phyloP scores from a whole-genome alignment of 768 basidiomycete species.

The Suillus ampliporus region DNA sequence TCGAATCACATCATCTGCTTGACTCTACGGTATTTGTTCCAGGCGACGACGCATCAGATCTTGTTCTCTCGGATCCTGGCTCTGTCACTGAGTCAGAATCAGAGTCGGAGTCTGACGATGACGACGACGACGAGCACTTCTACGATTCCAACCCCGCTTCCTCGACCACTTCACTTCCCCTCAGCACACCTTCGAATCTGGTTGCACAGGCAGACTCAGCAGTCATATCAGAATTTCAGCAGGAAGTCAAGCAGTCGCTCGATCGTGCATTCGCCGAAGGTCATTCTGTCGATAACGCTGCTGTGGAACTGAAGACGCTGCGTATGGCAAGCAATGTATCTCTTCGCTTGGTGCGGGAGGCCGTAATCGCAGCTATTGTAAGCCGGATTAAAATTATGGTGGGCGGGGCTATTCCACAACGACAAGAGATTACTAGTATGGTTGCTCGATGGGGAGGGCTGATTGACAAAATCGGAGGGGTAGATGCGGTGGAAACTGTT shows the following conservation, averaged over 20 bases:
- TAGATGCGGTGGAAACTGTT: constrained; percentile 82
- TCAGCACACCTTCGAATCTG: constrained; percentile 45
- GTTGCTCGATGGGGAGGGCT: constrained; percentile 83
- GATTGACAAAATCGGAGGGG: constrained; percentile 80
- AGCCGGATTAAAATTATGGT: constrained; percentile 69
- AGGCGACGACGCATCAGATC: constrained; percentile 68
- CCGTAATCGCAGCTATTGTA: constrained; percentile 86
- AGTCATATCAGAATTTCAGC: constrained; percentile 71
- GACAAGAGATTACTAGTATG: constrained; percentile 66
- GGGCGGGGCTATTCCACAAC: constrained; percentile 60
- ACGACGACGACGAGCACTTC: constrained; percentile 48
- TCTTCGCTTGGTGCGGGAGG: constrained; percentile 82
- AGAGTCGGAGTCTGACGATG: constrained; percentile 46
- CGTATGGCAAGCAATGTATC: constrained; percentile 97
- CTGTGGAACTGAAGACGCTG: constrained; percentile 93
- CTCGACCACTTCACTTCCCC: constrained; percentile 53
- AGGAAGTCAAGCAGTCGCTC: constrained; percentile 82
- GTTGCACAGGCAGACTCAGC: constrained; percentile 46
- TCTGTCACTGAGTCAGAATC: constrained; percentile 59
- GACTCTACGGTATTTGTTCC: constrained; percentile 5
- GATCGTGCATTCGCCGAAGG: constrained; percentile 92
- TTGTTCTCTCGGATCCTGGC: constrained; percentile 64
- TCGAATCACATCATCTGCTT: not conserved
- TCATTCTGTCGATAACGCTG: constrained; percentile 90
- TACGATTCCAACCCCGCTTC: constrained; percentile 43